Conservation (phyloP, 164 flowering plant genomes). For the Macadamia integrifolia region DNA sequence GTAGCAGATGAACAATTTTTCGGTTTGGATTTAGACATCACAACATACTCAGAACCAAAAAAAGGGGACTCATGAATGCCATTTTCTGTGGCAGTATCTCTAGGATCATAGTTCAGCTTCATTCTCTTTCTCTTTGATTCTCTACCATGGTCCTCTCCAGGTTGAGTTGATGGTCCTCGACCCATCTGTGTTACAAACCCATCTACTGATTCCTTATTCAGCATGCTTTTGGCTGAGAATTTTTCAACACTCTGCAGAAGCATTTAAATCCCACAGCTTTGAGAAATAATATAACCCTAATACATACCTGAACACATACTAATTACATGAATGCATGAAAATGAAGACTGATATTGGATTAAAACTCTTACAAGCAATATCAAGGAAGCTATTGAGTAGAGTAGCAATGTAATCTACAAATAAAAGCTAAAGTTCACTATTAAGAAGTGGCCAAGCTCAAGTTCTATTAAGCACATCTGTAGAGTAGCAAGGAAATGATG, state of each 20-base stretch:
- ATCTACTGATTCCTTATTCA: slow-evolving; percentile 10
- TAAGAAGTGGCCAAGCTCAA: too few relatives aligned
- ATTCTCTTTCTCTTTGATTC: slow-evolving; percentile 35
- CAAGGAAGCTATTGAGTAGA: too few relatives aligned
- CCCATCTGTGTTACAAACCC: slow-evolving; percentile 3
- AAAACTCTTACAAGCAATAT: too few relatives aligned
- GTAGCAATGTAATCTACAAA: too few relatives aligned
- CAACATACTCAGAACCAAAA: slow-evolving; percentile 8
- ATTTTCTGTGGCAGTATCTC: neutral
- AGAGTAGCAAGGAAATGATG: too few relatives aligned
- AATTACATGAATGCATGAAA: too few relatives aligned
- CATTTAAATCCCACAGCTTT: neutral
- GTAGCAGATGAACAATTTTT: slow-evolving; percentile 4
- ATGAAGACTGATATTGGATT: too few relatives aligned
- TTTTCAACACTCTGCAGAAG: slow-evolving; percentile 27
- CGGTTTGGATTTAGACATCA: slow-evolving; percentile 9
- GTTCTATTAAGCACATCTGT: too few relatives aligned
- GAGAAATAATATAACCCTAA: neutral
- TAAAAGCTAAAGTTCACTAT: too few relatives aligned
- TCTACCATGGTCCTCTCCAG: slow-evolving; percentile 14
- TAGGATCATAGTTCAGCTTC: slow-evolving; percentile 16
- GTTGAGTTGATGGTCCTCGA: slow-evolving; percentile 10
- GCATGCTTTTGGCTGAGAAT: slow-evolving; percentile 9
- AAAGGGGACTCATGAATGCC: slow-evolving; percentile 3
- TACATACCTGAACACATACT: too few relatives aligned